phyloP scores from a whole-genome alignment of 306 rosid genomes.

The Gynostemma pentaphyllum region DNA sequence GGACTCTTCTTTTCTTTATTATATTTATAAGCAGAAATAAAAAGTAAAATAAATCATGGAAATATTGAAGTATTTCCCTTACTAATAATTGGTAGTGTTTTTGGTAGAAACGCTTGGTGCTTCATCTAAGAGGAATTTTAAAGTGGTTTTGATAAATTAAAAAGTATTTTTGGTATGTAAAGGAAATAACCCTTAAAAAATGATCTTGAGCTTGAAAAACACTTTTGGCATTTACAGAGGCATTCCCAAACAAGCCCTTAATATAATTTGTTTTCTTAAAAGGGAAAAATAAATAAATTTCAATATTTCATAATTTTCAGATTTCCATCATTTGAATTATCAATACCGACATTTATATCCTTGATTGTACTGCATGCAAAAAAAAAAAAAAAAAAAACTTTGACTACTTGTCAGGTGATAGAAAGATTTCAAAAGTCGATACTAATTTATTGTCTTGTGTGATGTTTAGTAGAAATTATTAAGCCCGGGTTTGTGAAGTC shows the following conservation, averaged over 20 bases:
- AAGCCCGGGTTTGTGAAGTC: no score
- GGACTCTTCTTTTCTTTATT: background rate
- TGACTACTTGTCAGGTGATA: background rate
- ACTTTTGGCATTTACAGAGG: background rate
- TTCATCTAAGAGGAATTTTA: no score
- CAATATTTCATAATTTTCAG: background rate
- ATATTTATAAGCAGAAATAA: no score
- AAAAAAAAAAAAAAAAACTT: no score
- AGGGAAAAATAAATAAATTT: background rate
- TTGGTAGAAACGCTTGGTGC: no score
- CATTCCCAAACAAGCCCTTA: constrained; percentile 1
- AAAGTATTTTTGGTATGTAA: no score
- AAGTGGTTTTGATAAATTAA: no score
- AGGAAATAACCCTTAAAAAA: no score
- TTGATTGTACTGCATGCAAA: background rate
- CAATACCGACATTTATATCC: background rate
- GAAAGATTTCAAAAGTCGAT: background rate
- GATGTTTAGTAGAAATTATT: no score
- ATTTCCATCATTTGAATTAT: background rate
- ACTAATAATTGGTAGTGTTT: no score
- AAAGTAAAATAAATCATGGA: no score
- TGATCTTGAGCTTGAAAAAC: background rate
- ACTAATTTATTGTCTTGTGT: background rate
- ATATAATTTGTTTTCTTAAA: background rate
- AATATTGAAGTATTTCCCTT: no score